Percentiles rank a stretch among this genome's conserved stretches.
Conservation (phyloP, 2,329 filamentous ascomycete species). For the Didymella arachidicola region DNA sequence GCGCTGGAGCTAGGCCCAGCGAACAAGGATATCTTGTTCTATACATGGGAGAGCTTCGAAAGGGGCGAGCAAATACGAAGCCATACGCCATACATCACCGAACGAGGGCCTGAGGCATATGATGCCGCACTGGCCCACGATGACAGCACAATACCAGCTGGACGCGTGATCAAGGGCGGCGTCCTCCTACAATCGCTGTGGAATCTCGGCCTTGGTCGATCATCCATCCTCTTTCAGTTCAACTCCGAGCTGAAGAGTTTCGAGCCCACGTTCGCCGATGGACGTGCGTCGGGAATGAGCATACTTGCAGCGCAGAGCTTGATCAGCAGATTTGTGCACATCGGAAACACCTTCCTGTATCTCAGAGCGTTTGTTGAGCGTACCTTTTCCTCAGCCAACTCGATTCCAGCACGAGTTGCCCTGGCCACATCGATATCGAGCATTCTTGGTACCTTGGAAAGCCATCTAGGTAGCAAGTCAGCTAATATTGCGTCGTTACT, state of each 20-base stretch:
- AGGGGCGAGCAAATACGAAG: conserved; percentile 51
- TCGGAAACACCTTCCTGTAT: conserved; percentile 48
- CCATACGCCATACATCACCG: conserved; percentile 67
- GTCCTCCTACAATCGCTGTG: conserved; percentile 63
- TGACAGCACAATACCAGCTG: conserved; percentile 52
- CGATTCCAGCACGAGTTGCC: conserved; percentile 52
- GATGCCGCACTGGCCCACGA: conserved; percentile 64
- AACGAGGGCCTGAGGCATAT: conserved; percentile 71
- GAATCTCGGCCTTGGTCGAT: conserved; percentile 72
- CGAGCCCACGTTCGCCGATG: conserved; percentile 52
- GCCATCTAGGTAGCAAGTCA: conserved; percentile 45
- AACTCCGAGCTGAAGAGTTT: conserved; percentile 63
- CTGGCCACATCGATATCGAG: conserved; percentile 52
- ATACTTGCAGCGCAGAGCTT: conserved; percentile 61
- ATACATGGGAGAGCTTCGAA: conserved; percentile 75
- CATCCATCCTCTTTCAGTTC: conserved; percentile 75
- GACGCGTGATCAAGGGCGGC: conserved; percentile 49
- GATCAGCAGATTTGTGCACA: conserved; percentile 53
- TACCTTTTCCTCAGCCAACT: conserved; percentile 45
- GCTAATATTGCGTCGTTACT: conserved; percentile 46
- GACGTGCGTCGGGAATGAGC: conserved; percentile 61
- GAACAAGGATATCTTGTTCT: conserved; percentile 54
- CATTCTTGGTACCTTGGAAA: conserved; percentile 53
- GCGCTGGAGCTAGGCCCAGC: conserved; percentile 44
- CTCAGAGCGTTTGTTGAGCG: conserved; percentile 49